phyloP scores from a whole-genome alignment of 495 filamentous ascomycete species.

The Xylaria curta region DNA sequence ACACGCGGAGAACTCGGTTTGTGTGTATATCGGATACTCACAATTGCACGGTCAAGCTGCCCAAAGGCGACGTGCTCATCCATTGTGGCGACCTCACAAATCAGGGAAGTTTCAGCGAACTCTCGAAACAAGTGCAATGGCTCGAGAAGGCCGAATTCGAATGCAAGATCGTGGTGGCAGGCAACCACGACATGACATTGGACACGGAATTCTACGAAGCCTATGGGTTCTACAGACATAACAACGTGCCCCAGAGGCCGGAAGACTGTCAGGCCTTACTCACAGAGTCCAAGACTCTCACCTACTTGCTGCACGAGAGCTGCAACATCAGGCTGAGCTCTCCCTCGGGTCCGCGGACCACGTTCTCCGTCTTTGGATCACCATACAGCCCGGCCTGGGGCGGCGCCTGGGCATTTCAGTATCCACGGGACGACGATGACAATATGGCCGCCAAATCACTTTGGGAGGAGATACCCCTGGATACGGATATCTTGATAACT shows the following conservation, averaged over 20 bases:
- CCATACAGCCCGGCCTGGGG: constrained; percentile 66
- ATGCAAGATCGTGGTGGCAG: constrained; percentile 84
- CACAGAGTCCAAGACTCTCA: constrained; percentile 60
- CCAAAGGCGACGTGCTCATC: constrained; percentile 85
- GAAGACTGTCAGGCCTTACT: constrained; percentile 64
- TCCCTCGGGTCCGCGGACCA: constrained; percentile 65
- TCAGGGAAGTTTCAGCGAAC: constrained; percentile 72
- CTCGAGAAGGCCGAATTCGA: constrained; percentile 76
- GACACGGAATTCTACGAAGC: constrained; percentile 67
- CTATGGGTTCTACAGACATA: constrained; percentile 64
- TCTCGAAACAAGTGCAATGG: constrained; percentile 71
- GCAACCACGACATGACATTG: constrained; percentile 82
- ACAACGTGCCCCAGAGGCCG: constrained; percentile 62
- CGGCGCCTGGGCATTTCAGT: constrained; percentile 78
- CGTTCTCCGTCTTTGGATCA: constrained; percentile 78
- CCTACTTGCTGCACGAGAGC: constrained; percentile 70
- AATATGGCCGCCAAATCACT: constrained; percentile 49
- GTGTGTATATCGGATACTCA: constrained; percentile 92
- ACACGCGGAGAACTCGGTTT: constrained; percentile 43
- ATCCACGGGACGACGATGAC: constrained; percentile 52
- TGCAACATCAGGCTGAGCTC: constrained; percentile 62
- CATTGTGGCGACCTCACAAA: constrained; percentile 92
- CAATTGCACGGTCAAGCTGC: constrained; percentile 69
- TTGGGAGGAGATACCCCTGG: constrained; percentile 66
- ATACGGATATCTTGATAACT: constrained; percentile 83